phyloP scores from a whole-genome alignment of 208 protist genomes.

The Ichthyophonus hoferi region DNA sequence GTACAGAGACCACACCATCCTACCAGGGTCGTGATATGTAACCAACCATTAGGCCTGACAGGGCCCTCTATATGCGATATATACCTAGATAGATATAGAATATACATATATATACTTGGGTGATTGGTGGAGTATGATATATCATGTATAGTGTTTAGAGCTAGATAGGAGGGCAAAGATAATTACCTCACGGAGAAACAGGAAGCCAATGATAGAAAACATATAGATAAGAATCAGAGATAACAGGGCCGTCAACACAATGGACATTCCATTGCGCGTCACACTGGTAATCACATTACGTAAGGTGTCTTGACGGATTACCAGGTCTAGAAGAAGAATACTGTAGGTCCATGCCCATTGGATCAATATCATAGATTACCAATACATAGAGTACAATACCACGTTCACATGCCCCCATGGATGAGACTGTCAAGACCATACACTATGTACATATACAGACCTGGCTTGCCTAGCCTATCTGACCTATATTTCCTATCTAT shows the following conservation, averaged over 20 bases:
- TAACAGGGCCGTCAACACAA: constrained; percentile 44
- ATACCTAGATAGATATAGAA: not conserved
- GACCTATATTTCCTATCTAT: too few relatives aligned
- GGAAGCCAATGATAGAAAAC: constrained; percentile 44
- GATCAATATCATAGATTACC: too few relatives aligned
- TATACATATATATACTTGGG: not conserved
- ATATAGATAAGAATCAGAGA: constrained; percentile 50
- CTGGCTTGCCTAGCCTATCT: too few relatives aligned
- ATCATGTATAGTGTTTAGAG: not conserved
- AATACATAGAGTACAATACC: too few relatives aligned
- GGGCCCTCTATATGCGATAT: not conserved
- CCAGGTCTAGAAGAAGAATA: constrained; percentile 48
- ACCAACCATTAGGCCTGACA: too few relatives aligned
- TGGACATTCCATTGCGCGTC: constrained; percentile 47
- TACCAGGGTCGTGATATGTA: too few relatives aligned
- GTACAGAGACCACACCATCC: too few relatives aligned
- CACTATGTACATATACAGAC: too few relatives aligned
- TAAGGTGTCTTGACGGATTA: constrained; percentile 48
- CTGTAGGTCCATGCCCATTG: not conserved
- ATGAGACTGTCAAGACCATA: not conserved
- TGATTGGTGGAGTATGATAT: too few relatives aligned
- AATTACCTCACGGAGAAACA: constrained; percentile 33
- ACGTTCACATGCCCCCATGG: not conserved
- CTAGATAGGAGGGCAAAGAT: not conserved
- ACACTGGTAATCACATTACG: constrained; percentile 47